A percentile compares a stretch with the other conserved stretches of the same genome.
phyloP scores from a whole-genome alignment of 768 basidiomycete species.

The Kwoniella pini region DNA sequence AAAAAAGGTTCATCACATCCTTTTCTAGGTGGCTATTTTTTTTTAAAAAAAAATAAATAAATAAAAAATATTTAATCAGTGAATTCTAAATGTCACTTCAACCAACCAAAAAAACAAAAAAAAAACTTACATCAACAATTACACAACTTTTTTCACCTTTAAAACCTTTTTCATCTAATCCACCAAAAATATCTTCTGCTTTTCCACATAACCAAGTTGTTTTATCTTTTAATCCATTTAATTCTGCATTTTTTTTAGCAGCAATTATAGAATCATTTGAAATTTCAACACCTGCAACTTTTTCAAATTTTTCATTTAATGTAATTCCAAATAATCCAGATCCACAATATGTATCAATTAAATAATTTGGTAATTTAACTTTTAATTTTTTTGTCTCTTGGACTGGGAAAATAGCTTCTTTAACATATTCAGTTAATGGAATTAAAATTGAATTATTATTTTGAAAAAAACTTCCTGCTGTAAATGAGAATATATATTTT shows the following conservation, averaged over 20 bases:
- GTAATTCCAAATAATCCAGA: slow-evolving; percentile 49
- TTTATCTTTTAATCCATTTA: slow-evolving; percentile 60
- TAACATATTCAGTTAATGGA: slow-evolving; percentile 80
- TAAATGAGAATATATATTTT: slow-evolving; percentile 64
- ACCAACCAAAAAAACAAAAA: neutral
- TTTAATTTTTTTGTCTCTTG: neutral
- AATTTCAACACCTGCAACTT: slow-evolving; percentile 87
- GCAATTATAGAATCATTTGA: slow-evolving; percentile 37
- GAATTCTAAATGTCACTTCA: too few species aligned
- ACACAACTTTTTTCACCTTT: slow-evolving; percentile 51
- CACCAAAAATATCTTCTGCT: slow-evolving; percentile 76
- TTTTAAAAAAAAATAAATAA: neutral
- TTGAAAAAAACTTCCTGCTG: slow-evolving; percentile 87
- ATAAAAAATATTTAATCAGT: too few species aligned
- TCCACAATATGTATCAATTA: slow-evolving; percentile 88
- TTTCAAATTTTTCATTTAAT: slow-evolving; percentile 70
- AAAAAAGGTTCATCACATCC: slow-evolving; percentile 78
- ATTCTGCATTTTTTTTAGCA: slow-evolving; percentile 56
- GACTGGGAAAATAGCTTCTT: slow-evolving; percentile 58
- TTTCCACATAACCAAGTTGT: slow-evolving; percentile 64
- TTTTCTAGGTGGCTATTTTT: slow-evolving; percentile 81
- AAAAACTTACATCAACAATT: slow-evolving; percentile 49
- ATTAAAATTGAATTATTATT: slow-evolving; percentile 93
- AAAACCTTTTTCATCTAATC: slow-evolving; percentile 40
- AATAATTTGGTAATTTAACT: slow-evolving; percentile 62